Base-by-base conservation (phyloP, 441 rosid species). In the Geranium incanum region DNA sequence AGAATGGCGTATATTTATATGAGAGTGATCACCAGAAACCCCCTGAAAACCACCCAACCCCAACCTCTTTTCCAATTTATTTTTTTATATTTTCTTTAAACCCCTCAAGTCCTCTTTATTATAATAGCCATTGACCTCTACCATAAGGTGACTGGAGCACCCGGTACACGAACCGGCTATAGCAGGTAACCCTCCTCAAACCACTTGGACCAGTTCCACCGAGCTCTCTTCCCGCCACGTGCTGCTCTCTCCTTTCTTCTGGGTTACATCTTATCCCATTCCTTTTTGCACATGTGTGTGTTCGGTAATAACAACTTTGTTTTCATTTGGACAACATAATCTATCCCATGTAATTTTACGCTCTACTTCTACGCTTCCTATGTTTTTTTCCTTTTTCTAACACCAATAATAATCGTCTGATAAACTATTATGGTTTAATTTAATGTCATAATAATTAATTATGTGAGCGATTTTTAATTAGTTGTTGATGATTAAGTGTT, bases 151-250 rank as follows among this genome's bases (percentile, higher is more conserved):
- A 70, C 73, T 55, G 78, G 77, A 67, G 62, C 19, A 74, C 71
- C 80, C 79, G 78, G 78, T 76, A 70, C 59, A 67, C 41, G 18
- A 19, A 67, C 18, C 71, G 78, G 73, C 41, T 38, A 70, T 69
- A 59, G 82, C 71, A 79, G 80, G 80, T 71, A 64, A 68, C 65
- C 65, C 63, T 16, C 65, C 65, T 75, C 69, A 72, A 68, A 79
- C 71, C 68, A 39, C 70, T 71, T 74, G 80, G 80, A 82, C 77
- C 80, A 76, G 79, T 81, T 79, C 88, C 75, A 77, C 72, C 76
- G 70, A 70, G 71, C 73, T 78, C 60, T 70, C 1, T 64, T 38
- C 69, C 52, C 59, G 77, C 81, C 83, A 81, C 75, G 75, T 78
- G 82, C 77, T 68, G 28, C 75, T 19, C 68, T 78, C 66, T 76